A percentile compares a stretch with the other conserved stretches of the same genome.
These are phyloP conservation scores for Pittosporum tobira DNA, from an alignment of 129 eudicot genomes.

Conservation along the genomic window DNA sequence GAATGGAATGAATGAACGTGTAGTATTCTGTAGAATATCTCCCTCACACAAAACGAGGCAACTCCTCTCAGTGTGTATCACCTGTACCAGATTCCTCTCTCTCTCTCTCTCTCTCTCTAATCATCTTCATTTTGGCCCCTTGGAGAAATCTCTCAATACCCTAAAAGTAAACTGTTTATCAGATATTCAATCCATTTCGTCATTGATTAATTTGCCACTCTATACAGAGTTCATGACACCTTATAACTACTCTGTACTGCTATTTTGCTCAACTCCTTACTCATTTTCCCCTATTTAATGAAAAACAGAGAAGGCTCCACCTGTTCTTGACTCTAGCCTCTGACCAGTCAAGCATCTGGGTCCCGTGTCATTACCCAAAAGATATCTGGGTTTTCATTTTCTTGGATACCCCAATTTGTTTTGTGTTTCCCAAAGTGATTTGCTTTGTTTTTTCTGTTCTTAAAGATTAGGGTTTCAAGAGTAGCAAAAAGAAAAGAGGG, in stretches of 20 bases:
- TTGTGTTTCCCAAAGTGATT: background rate
- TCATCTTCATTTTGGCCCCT: conserved; percentile 8
- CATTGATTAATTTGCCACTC: conserved; percentile 13
- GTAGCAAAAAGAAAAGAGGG: background rate
- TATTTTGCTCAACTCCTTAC: background rate
- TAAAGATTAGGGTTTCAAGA: conserved; percentile 5
- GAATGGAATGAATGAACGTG: conserved; percentile 1
- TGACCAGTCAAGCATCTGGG: background rate
- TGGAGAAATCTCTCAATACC: background rate
- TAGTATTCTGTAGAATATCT: background rate
- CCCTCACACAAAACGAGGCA: conserved; percentile 12
- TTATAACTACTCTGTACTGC: background rate
- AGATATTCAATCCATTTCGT: background rate
- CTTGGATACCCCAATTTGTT: background rate
- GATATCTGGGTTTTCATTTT: conserved; percentile 3
- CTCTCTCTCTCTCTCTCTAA: conserved; percentile 4
- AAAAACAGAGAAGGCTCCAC: background rate
- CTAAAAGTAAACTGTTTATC: conserved; percentile 4
- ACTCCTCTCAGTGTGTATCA: background rate
- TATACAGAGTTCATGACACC: conserved; percentile 7
- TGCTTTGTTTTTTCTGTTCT: conserved; percentile 4
- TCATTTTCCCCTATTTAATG: background rate
- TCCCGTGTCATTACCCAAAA: background rate
- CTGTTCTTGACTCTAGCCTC: conserved; percentile 5
- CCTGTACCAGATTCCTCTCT: conserved; percentile 11